Evolutionary conservation across 2,329 filamentous ascomycete species (phyloP), one percentile per base, ranked within the genome.

Genomic region (Colletotrichum musicola): DNA sequence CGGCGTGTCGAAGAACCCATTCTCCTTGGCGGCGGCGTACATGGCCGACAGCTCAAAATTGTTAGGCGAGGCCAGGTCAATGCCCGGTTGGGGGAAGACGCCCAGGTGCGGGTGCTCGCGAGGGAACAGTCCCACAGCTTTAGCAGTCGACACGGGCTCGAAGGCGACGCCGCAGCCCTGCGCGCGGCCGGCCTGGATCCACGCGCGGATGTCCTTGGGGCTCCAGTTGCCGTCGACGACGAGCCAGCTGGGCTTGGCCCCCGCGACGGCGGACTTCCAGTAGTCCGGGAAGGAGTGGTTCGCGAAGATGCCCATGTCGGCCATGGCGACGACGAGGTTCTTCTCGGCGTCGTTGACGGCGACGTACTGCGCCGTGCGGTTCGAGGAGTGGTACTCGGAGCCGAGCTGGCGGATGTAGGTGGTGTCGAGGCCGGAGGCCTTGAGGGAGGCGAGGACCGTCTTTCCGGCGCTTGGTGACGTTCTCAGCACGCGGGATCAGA

Each of bases 221-320:
- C 87, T 85, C 94, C 95, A 97, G 78, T 98, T 98, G 16, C 89
- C 94, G 76, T 99, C 96, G 9, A 97, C 85, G 6, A 97, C 90
- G 30, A 96, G 84, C 89, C 93, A 96, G 71, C 88, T 88, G n/a
- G 90, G 93, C 73, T 83, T 85, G 13, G 85, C 82, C 3, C 82
- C 79, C 13, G 81, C 78, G 7, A 94, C 81, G 30, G 88, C 82
- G 1, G 88, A 85, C 57, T 86, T 84, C 90, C 91, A 94, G 72
- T 86, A 81, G 9, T 83, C 77, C 0, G 84, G 79, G 70, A 87
- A 86, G 0, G 84, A 82, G 69, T 86, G 81, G 16, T 81, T 76
- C n/a, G 89, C 86, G 55, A 97, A 88, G 73, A 97, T 95, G 63
- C 85, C 88, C 94, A 98, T 98, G 77, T 98, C 96, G 4, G 95